These are phyloP conservation scores for Camillea tinctor DNA, from an alignment of 2,329 filamentous ascomycete genomes.

Conservation along the genomic window DNA sequence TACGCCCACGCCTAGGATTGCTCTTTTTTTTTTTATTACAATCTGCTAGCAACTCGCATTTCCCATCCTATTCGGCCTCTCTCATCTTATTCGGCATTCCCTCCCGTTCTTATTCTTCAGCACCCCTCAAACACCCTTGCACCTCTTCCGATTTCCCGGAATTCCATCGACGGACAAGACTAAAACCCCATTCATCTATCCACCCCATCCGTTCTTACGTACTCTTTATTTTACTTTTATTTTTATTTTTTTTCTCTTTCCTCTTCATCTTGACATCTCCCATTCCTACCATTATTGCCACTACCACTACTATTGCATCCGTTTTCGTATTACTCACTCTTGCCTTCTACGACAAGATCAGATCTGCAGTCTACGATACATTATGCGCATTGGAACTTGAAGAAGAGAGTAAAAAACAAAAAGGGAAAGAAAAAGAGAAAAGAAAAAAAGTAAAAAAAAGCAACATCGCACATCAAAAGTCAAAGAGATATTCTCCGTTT, in stretches of 20 bases:
- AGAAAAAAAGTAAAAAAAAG: too few relatives aligned
- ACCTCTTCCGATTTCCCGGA: constrained; percentile 34
- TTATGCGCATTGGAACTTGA: too few relatives aligned
- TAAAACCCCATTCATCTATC: too few relatives aligned
- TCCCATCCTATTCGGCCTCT: background rate
- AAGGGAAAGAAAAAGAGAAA: too few relatives aligned
- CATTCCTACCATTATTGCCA: background rate
- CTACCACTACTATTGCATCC: background rate
- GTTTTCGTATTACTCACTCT: background rate
- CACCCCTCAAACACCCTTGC: constrained; percentile 16
- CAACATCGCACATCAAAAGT: too few relatives aligned
- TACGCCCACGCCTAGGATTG: too few relatives aligned
- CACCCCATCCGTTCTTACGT: constrained; percentile 11
- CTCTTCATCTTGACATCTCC: constrained; percentile 3
- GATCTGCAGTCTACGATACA: background rate
- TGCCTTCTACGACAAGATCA: background rate
- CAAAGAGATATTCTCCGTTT: too few relatives aligned
- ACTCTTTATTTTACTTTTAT: background rate
- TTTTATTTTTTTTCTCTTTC: too few relatives aligned
- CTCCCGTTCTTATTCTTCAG: constrained; percentile 18
- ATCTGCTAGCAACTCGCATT: background rate
- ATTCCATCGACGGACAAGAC: constrained; percentile 18
- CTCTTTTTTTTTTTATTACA: too few relatives aligned
- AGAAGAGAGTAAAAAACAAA: too few relatives aligned
- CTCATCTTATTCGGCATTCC: constrained; percentile 10